phyloP scores from a whole-genome alignment of 2,329 filamentous ascomycete genomes.

The Ascochyta rabiei region DNA sequence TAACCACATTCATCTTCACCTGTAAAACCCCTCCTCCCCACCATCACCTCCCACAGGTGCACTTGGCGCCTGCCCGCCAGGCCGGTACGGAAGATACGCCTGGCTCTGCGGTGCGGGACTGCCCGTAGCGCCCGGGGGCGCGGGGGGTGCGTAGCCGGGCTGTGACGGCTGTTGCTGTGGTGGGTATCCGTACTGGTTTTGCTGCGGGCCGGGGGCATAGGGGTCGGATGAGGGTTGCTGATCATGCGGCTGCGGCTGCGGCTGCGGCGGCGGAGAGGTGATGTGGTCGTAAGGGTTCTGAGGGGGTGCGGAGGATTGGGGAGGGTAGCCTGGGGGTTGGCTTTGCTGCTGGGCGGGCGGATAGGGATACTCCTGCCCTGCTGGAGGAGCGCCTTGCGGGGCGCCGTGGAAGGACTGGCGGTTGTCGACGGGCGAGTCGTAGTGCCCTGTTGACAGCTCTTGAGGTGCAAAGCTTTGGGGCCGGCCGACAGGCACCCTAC shows the following conservation, averaged over 20 bases:
- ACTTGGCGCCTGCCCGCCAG: slow-evolving; percentile 39
- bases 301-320: slow-evolving; percentile 24
- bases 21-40: slow-evolving; percentile 43
- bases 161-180: slow-evolving; percentile 6
- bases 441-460: slow-evolving; percentile 55
- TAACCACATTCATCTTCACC: slow-evolving; percentile 7
- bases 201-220: slow-evolving; percentile 37
- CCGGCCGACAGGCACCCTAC: slow-evolving; percentile 39
- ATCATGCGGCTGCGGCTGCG: slow-evolving; percentile 34
- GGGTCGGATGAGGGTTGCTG: slow-evolving; percentile 37
- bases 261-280: slow-evolving; percentile 31
- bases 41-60: slow-evolving; percentile 40
- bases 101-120: slow-evolving; percentile 35
- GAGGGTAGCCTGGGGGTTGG: slow-evolving; percentile 32
- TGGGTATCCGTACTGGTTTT: slow-evolving; percentile 38
- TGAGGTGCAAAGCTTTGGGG: slow-evolving; percentile 52
- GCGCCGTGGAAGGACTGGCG: slow-evolving; percentile 47
- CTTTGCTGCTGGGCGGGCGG: slow-evolving; percentile 25
- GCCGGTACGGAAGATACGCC: slow-evolving; percentile 43
- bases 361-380: slow-evolving; percentile 38
- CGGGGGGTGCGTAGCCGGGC: slow-evolving; percentile 41
- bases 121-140: slow-evolving; percentile 30
- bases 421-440: slow-evolving; percentile 55
- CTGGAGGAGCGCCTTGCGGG: slow-evolving; percentile 34
- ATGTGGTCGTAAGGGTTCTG: slow-evolving; percentile 38